Evolutionary conservation across 1,284 basidiomycete genomes (phyloP).

Genomic region (Cutaneotrichosporon cyanovorans): DNA sequence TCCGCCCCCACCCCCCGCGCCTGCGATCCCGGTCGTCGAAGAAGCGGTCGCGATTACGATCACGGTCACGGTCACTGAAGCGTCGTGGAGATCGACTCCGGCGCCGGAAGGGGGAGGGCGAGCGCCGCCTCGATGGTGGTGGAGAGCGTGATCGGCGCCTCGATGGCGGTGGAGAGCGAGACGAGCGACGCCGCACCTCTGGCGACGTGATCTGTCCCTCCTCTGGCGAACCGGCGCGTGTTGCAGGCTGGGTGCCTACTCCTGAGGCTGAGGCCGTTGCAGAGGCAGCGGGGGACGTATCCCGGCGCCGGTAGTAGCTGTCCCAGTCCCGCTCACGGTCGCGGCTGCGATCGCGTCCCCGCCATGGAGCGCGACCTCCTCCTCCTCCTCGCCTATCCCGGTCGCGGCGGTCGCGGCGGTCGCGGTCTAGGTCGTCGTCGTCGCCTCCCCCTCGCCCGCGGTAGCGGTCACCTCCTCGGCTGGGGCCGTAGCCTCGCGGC

Average conservation of each 20-base stretch:
- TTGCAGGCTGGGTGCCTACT: neutral
- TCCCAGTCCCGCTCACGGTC: slow-evolving; percentile 18
- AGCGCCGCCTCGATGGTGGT: slow-evolving; percentile 4
- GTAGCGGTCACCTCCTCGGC: slow-evolving; percentile 12
- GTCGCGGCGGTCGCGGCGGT: slow-evolving; percentile 9
- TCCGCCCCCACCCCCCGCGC: neutral
- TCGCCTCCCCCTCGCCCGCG: slow-evolving; percentile 15
- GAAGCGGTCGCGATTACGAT: too few species aligned
- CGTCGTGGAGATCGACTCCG: neutral
- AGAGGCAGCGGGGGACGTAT: slow-evolving; percentile 2
- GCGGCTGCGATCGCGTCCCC: slow-evolving; percentile 4
- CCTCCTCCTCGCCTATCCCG: slow-evolving; percentile 4
- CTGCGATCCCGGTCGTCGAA: slow-evolving; percentile 1
- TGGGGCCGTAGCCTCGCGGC: slow-evolving; percentile 1
- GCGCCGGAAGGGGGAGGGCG: neutral
- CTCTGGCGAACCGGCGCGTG: slow-evolving; percentile 30
- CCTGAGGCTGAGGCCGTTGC: slow-evolving; percentile 1
- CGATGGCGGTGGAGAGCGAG: slow-evolving; percentile 5
- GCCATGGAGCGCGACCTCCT: neutral
- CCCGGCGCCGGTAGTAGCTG: slow-evolving; percentile 18
- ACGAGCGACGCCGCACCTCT: slow-evolving; percentile 1
- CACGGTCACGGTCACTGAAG: neutral
- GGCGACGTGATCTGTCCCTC: slow-evolving; percentile 40
- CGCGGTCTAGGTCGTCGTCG: slow-evolving; percentile 8
- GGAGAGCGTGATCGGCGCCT: slow-evolving; percentile 3